A percentile compares a stretch with the other conserved stretches of the same genome.
phyloP scores from a whole-genome alignment of 352 stramenopile genomes.

The Globisporangium spinosum region DNA sequence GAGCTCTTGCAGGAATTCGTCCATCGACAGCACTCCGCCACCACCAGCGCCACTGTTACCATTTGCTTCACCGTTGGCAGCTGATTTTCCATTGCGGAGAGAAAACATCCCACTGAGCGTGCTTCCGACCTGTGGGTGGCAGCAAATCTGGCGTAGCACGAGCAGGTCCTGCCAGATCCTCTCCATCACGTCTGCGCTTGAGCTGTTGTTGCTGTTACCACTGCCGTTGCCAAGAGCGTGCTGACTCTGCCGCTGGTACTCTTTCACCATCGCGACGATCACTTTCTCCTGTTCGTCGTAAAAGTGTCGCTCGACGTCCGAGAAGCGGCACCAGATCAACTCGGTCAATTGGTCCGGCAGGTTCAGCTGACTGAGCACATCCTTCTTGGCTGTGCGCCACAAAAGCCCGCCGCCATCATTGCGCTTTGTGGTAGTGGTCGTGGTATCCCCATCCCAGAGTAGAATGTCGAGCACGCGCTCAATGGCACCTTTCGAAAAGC shows the following conservation, averaged over 20 bases:
- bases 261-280: constrained; percentile 33
- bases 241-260: constrained; percentile 34
- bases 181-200: constrained; percentile 25
- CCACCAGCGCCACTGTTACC: constrained; percentile 3
- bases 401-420: constrained; percentile 39
- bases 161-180: constrained; percentile 69
- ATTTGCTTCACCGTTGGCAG: neutral
- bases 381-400: constrained; percentile 77
- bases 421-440: neutral
- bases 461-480: constrained; percentile 49
- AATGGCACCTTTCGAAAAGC: constrained; percentile 35
- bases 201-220: neutral
- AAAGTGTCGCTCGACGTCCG: constrained; percentile 72
- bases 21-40: constrained; percentile 67
- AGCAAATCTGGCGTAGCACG: constrained; percentile 88
- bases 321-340: constrained; percentile 64
- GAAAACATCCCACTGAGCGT: constrained; percentile 21
- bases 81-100: constrained; percentile 3
- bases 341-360: constrained; percentile 56
- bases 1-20: constrained; percentile 71
- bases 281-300: constrained; percentile 66
- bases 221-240: neutral
- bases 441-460: constrained; percentile 32
- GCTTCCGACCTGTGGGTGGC: constrained; percentile 87
- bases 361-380: constrained; percentile 63